Evolutionary conservation across 2,329 filamentous ascomycete genomes (phyloP).

Genomic region (Ceratocystis variospora): DNA sequence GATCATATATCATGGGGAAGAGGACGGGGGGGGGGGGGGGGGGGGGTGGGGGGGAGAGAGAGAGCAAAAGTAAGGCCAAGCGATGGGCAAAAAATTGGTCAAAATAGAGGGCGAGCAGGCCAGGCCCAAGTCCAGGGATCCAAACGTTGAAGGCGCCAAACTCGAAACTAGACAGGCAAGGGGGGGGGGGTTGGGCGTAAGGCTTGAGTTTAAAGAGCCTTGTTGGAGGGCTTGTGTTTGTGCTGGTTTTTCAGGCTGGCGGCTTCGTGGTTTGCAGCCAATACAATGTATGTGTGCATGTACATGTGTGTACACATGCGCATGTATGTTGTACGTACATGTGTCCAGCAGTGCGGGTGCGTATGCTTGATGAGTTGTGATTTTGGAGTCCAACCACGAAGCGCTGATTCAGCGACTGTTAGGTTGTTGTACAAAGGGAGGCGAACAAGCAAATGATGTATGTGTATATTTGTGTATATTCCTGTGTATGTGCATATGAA

Average conservation of each 20-base stretch:
- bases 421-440: neutral
- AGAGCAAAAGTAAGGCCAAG: constrained; percentile 2
- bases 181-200: neutral
- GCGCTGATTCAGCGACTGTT: neutral
- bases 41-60: neutral
- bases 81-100: constrained; percentile 5
- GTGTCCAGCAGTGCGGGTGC: neutral
- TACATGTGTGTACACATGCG: constrained; percentile 2
- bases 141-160: neutral
- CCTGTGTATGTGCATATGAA: neutral
- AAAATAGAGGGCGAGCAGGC: constrained; percentile 1
- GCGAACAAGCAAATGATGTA: too few relatives aligned
- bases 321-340: neutral
- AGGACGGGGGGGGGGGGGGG: neutral
- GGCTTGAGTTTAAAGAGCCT: neutral
- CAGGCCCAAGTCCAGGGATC: neutral
- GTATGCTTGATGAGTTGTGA: constrained; percentile 4
- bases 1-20: constrained; percentile 16
- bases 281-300: neutral
- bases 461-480: neutral
- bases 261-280: neutral
- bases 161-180: neutral
- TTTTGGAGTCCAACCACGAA: neutral
- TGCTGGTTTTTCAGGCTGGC: neutral
- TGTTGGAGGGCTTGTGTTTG: neutral